phyloP scores from a whole-genome alignment of 1,284 basidiomycete species.

The Sanghuangporus weigelae region DNA sequence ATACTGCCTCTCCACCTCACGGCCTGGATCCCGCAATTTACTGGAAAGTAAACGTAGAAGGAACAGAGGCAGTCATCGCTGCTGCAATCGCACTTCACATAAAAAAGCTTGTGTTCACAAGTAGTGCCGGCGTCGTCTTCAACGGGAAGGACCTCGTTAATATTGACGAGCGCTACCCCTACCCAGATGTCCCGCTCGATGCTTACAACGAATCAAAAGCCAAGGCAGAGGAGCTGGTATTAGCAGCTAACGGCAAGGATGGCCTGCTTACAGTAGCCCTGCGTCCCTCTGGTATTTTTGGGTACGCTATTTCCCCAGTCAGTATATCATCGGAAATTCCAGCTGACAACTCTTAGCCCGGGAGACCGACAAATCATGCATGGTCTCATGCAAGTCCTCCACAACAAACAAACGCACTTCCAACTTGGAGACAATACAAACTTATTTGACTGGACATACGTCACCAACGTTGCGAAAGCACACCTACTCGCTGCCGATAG shows the following conservation, averaged over 20 bases:
- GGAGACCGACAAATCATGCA: constrained; percentile 88
- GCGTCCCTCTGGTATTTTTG: constrained; percentile 95
- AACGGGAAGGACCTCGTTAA: constrained; percentile 80
- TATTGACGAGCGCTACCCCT: constrained; percentile 84
- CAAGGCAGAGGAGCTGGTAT: constrained; percentile 79
- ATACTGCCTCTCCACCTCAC: constrained; percentile 90
- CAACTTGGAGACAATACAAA: constrained; percentile 95
- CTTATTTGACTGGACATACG: constrained; percentile 97
- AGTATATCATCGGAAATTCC: constrained; percentile 4
- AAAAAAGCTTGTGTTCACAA: constrained; percentile 91
- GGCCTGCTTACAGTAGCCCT: constrained; percentile 87
- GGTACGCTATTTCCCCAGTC: constrained; percentile 42
- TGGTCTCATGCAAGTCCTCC: constrained; percentile 78
- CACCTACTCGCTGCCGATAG: constrained; percentile 93
- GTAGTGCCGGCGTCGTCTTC: constrained; percentile 91
- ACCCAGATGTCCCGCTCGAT: constrained; percentile 77
- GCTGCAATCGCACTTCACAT: constrained; percentile 72
- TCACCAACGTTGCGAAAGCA: constrained; percentile 92
- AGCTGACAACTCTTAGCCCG: constrained; percentile 45
- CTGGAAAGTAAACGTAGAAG: constrained; percentile 92
- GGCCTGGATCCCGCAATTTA: constrained; percentile 74
- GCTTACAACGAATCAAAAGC: constrained; percentile 98
- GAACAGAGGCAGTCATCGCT: constrained; percentile 82
- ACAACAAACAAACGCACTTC: constrained; percentile 82
- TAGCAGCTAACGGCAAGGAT: constrained; percentile 80